Evolutionary conservation across 345 rosid species (phyloP), one percentile per base, ranked within the genome.

Genomic region (Euphorbia pulcherrima): DNA sequence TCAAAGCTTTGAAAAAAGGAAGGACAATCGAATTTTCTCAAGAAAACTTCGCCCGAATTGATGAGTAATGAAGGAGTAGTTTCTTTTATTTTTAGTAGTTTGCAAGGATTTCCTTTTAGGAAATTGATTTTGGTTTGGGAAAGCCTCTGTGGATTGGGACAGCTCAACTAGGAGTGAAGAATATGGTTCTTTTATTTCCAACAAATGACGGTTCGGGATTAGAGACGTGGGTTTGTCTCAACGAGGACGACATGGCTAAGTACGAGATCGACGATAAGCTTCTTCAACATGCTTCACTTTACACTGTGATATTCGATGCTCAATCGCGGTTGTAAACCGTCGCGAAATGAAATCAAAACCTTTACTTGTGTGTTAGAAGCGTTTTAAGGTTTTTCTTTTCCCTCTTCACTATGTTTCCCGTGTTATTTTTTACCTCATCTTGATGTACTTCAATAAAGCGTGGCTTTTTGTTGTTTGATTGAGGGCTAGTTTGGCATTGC

Each of bases 211-310:
- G 56, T 1, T 48, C 23, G 20, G 67, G 67, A 0, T 17, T 69
- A n/a, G 73, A 69, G 50, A 67, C 59, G 8, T 69, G 65, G 65
- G 26, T 69, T 28, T 29, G 50, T 50, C 33, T 69, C 66, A 24
- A 21, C 2, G 51, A 35, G 48, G 67, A 69, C 50, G 73, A 69
- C 16, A 69, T 69, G 66, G 14, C 17, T 11, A 51, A 29, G 48
- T 48, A 60, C 50, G 67, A 70, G 37, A 27, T 1, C 11, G 67
- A 61, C 18, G 39, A 30, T 0, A n/a, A 70, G 40, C 13, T 61
- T 23, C 52, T 47, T 47, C 2, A 4, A 14, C 11, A 47, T 47
- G n/a, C 18, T 47, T 47, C 52, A 39, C 6, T 9, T 39, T 12
- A 39, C 6, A 39, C 44, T 39, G 6, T 39, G 44, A 9, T 6